Evolutionary conservation across 192 early-diverging fungal genomes (phyloP), one percentile per base, ranked within the genome.

Genomic region (Chytriomyces sp.): DNA sequence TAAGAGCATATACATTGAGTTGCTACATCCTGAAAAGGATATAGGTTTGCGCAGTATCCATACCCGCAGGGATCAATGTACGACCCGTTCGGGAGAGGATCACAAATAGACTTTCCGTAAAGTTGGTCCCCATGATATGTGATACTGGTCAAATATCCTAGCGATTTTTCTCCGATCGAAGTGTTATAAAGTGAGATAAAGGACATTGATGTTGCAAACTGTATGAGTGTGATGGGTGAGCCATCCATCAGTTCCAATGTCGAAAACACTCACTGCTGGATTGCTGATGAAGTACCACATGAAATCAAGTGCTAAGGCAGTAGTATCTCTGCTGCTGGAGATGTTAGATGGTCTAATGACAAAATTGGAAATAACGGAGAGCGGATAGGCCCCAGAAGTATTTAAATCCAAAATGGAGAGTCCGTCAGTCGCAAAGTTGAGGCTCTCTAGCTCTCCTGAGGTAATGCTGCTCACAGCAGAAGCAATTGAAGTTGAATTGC

Each of bases 71-170:
- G 57, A 37, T 61, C 19, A 30, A 34, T n/a, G 57, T 25, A 39
- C 0, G 69, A n/a, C 1, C 26, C 52, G 8, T 54, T 33, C 12
- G 66, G 53, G 17, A 56, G 28, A 4, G 57, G 38, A 34, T 71
- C 69, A 40, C 69, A 71, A n/a, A 71, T 41, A 22, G 57, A 60
- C 1, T 41, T 34, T 7, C 53, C 53, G 56, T 33, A 71, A 19
- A 70, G 31, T 22, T 30, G 7, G 19, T 22, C 69, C 19, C 38
- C 57, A 14, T 60, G 39, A 7, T 59, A 30, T 17, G 14, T 71
- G 28, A 59, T 26, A 30, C n/a, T 7, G 8, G 17, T 28, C 19
- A 71, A 28, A 22, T 22, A 19, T 1, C 12, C 7, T 22, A 71
- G 56, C 3, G 57, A 60, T 3, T 39, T 10, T 2, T 71, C 32